These are phyloP conservation scores for Atkinsonella texensis DNA, from an alignment of 2,329 filamentous ascomycete species.

Conservation along the genomic window DNA sequence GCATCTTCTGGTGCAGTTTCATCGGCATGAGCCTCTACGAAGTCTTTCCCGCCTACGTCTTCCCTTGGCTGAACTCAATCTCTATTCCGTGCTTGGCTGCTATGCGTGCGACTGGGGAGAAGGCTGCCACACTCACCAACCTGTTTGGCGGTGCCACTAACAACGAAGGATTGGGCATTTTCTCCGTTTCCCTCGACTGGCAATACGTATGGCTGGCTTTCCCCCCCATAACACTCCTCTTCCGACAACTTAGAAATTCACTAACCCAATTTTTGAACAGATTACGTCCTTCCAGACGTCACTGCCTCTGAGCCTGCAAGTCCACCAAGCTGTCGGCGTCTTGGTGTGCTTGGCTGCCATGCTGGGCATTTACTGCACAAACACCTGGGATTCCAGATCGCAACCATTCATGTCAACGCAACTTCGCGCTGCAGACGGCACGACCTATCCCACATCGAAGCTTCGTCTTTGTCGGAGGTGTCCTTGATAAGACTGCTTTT, in stretches of 20 bases:
- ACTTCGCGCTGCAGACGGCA: conserved; percentile 28
- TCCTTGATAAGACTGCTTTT: conserved; percentile 30
- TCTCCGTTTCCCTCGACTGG: conserved; percentile 31
- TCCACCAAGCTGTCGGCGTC: conserved; percentile 26
- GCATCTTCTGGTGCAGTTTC: conserved; percentile 40
- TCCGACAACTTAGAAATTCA: too few relatives aligned
- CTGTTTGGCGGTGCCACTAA: conserved; percentile 29
- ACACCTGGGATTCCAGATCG: conserved; percentile 23
- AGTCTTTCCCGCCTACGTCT: conserved; percentile 42
- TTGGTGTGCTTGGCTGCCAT: conserved; percentile 23
- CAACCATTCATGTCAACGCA: conserved; percentile 21
- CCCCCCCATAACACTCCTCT: too few relatives aligned
- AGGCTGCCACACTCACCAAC: conserved; percentile 1
- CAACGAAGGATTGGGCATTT: conserved; percentile 26
- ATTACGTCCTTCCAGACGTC: conserved; percentile 10
- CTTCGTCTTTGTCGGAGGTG: conserved; percentile 28
- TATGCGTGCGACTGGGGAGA: conserved; percentile 18
- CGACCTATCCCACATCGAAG: conserved; percentile 24
- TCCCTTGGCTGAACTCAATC: conserved; percentile 41
- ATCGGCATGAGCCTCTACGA: conserved; percentile 37
- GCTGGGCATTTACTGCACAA: conserved; percentile 27
- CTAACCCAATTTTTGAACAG: background rate
- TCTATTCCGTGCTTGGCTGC: conserved; percentile 42
- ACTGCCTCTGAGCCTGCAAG: conserved; percentile 23
- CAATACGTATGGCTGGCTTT: conserved; percentile 20